Percentiles rank a stretch among this genome's conserved stretches.
These are phyloP conservation scores for Olyra latifolia DNA, from an alignment of 176 grass and related monocot genomes.

Conservation along the genomic window DNA sequence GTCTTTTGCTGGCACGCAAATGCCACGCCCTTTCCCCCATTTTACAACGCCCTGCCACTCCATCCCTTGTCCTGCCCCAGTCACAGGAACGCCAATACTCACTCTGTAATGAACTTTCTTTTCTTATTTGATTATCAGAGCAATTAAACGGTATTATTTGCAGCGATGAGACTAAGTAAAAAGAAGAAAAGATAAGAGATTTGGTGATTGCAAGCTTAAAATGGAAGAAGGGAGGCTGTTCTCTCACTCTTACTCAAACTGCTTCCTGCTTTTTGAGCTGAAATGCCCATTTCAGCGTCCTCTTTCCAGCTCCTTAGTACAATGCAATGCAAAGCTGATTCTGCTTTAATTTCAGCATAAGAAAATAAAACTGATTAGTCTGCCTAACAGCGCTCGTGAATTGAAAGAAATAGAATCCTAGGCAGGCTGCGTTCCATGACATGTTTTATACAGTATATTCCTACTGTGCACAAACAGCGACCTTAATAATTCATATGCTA, in stretches of 20 bases:
- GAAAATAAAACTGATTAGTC: too few relatives aligned
- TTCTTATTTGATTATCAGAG: too few relatives aligned
- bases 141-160: too few relatives aligned
- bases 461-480: background rate
- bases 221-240: background rate
- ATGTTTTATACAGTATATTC: background rate
- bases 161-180: too few relatives aligned
- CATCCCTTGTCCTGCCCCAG: too few relatives aligned
- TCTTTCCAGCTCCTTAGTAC: background rate
- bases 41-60: too few relatives aligned
- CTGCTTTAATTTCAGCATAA: background rate
- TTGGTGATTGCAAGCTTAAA: too few relatives aligned
- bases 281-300: conserved; percentile 34
- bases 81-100: too few relatives aligned
- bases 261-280: conserved; percentile 12
- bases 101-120: too few relatives aligned
- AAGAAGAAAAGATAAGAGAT: too few relatives aligned
- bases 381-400: background rate
- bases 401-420: background rate
- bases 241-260: conserved; percentile 47
- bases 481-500: background rate
- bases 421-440: background rate
- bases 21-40: too few relatives aligned
- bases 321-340: background rate
- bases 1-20: conserved; percentile 28